These are phyloP conservation scores for Amanita brunnescens DNA, from an alignment of 768 basidiomycete species.

Conservation along the genomic window DNA sequence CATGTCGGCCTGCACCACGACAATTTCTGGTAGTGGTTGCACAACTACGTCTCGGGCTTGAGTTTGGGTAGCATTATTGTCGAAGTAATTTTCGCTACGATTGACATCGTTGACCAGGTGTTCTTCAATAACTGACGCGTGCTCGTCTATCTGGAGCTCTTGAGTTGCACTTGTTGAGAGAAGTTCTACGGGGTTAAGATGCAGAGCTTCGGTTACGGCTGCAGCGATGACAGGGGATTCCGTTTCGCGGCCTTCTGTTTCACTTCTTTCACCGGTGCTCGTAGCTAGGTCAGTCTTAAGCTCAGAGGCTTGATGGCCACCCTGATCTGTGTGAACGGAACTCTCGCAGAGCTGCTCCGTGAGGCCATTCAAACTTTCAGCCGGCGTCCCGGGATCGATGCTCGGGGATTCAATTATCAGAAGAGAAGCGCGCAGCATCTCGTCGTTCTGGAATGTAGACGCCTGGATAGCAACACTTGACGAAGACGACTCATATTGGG, in stretches of 20 bases:
- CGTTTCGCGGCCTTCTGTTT: background rate
- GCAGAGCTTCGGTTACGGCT: background rate
- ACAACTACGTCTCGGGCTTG: background rate
- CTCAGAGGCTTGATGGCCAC: background rate
- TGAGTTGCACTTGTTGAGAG: background rate
- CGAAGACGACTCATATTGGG: background rate
- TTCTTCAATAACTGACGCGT: background rate
- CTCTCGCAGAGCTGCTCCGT: background rate
- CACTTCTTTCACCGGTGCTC: background rate
- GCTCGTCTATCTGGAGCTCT: background rate
- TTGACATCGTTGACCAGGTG: background rate
- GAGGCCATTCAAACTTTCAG: background rate
- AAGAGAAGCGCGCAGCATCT: background rate
- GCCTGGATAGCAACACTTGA: conserved; percentile 6
- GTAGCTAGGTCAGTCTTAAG: background rate
- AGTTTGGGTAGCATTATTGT: background rate
- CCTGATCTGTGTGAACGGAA: background rate
- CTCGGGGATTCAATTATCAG: background rate
- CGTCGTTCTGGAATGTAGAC: background rate
- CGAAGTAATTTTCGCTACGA: background rate
- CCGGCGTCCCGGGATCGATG: background rate
- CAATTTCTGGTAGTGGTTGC: background rate
- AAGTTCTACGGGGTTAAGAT: background rate
- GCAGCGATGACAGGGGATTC: background rate
- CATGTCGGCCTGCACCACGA: background rate